Evolutionary conservation across 306 rosid species (phyloP).

Genomic region (Betula pendula): DNA sequence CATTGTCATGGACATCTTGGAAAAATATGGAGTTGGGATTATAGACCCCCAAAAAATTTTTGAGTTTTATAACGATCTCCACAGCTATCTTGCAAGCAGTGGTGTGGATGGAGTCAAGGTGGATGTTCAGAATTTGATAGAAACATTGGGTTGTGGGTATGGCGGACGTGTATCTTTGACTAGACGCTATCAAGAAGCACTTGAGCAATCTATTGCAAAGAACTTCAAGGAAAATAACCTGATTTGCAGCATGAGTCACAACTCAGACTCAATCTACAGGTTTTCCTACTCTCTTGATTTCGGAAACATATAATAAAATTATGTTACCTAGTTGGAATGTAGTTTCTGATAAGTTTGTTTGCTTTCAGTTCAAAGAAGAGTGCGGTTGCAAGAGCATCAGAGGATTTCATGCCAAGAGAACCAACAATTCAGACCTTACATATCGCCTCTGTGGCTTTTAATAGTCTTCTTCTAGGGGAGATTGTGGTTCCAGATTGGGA

Average conservation of each 20-base stretch:
- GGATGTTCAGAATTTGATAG: conserved; percentile 67
- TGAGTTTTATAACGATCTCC: conserved; percentile 64
- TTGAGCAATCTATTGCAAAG: conserved; percentile 54
- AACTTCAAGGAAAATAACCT: conserved; percentile 56
- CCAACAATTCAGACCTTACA: conserved; percentile 75
- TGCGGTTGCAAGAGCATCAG: conserved; percentile 69
- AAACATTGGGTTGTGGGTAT: conserved; percentile 60
- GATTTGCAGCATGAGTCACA: conserved; percentile 68
- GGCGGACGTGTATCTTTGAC: conserved; percentile 68
- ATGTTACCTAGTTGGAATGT: conserved; percentile 1
- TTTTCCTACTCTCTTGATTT: conserved; percentile 22
- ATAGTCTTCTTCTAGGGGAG: conserved; percentile 75
- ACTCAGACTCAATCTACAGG: conserved; percentile 69
- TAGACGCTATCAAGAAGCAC: conserved; percentile 57
- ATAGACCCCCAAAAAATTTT: conserved; percentile 48
- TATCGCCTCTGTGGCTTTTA: conserved; percentile 66
- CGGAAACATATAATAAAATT: background rate
- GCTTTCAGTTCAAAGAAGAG: conserved; percentile 60
- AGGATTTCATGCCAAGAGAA: conserved; percentile 81
- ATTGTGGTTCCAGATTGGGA: conserved; percentile 81
- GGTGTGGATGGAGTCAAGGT: conserved; percentile 78
- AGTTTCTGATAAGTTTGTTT: conserved; percentile 10
- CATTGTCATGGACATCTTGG: conserved; percentile 55
- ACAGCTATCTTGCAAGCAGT: conserved; percentile 58
- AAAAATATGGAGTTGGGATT: conserved; percentile 68